Percentiles rank a stretch among this genome's conserved stretches.
Evolutionary conservation across 805 yeast genomes (phyloP).

Genomic region (Lachancea nothofagi): DNA sequence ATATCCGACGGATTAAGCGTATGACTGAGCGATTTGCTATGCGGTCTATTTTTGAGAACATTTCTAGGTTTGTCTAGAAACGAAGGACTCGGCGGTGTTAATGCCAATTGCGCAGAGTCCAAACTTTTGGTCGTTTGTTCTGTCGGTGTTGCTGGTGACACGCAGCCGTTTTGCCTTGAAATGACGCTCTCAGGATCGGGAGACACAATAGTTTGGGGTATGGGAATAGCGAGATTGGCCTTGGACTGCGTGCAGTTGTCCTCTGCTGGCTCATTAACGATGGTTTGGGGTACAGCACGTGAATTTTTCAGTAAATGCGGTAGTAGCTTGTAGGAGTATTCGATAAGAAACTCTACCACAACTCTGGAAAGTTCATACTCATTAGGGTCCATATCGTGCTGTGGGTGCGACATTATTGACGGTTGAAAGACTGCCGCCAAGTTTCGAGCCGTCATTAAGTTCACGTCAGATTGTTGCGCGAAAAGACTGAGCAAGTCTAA

Average conservation of each 20-base stretch:
- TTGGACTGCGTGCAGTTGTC: background rate
- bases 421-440: conserved; percentile 97
- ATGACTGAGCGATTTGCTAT: conserved; percentile 31
- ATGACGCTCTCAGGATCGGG: conserved; percentile 2
- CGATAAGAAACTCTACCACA: conserved; percentile 84
- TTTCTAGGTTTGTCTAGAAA: conserved; percentile 5
- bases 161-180: background rate
- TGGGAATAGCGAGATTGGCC: background rate
- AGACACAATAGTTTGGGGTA: conserved; percentile 7
- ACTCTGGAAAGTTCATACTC: conserved; percentile 84
- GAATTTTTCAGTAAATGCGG: conserved; percentile 44
- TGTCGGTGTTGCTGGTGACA: conserved; percentile 8
- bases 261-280: background rate
- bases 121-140: background rate
- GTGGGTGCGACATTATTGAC: conserved; percentile 86
- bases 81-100: conserved; percentile 12
- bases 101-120: background rate
- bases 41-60: conserved; percentile 23
- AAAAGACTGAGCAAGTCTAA: conserved; percentile 83
- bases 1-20: conserved; percentile 31
- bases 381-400: conserved; percentile 86
- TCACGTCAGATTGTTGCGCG: conserved; percentile 67
- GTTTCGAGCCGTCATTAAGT: conserved; percentile 88
- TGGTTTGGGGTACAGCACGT: conserved; percentile 20
- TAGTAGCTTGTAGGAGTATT: conserved; percentile 72